phyloP scores from a whole-genome alignment of 768 basidiomycete genomes.

The Lentinula edodes region DNA sequence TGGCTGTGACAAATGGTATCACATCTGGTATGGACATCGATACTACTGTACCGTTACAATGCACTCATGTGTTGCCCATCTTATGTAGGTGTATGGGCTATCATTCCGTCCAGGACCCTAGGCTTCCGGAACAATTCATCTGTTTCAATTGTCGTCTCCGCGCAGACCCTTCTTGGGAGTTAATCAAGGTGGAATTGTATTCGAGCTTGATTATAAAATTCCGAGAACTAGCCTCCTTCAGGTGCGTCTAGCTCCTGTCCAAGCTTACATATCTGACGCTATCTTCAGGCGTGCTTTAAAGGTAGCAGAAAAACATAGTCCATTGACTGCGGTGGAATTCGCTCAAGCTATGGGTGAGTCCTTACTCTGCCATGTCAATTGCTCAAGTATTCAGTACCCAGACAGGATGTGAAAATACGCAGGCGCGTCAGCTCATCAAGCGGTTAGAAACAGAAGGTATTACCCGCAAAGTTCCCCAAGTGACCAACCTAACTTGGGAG shows the following conservation, averaged over 20 bases:
- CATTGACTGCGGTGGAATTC: constrained; percentile 44
- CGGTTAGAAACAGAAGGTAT: constrained; percentile 68
- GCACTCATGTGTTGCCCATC: constrained; percentile 1
- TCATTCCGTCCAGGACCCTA: constrained; percentile 51
- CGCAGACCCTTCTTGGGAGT: constrained; percentile 62
- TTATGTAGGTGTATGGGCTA: constrained; percentile 41
- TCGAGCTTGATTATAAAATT: constrained; percentile 57
- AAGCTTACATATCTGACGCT: background rate
- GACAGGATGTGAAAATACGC: constrained; percentile 46
- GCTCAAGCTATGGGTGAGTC: constrained; percentile 52
- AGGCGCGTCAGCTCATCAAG: constrained; percentile 60
- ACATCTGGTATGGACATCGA: constrained; percentile 53
- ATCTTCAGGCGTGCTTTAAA: constrained; percentile 60
- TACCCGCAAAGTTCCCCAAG: background rate
- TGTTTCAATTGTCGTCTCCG: constrained; percentile 77
- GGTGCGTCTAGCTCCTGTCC: constrained; percentile 31
- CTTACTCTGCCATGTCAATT: background rate
- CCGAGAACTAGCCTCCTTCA: constrained; percentile 64
- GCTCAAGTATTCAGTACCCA: background rate
- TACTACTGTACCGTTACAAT: background rate
- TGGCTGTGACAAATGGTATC: constrained; percentile 70
- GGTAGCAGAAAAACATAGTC: constrained; percentile 47
- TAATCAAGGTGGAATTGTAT: constrained; percentile 56
- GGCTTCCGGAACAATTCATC: constrained; percentile 54
- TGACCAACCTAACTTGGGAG: background rate